Base-by-base conservation (phyloP, 306 rosid species). In the Adenanthera pavonina region DNA sequence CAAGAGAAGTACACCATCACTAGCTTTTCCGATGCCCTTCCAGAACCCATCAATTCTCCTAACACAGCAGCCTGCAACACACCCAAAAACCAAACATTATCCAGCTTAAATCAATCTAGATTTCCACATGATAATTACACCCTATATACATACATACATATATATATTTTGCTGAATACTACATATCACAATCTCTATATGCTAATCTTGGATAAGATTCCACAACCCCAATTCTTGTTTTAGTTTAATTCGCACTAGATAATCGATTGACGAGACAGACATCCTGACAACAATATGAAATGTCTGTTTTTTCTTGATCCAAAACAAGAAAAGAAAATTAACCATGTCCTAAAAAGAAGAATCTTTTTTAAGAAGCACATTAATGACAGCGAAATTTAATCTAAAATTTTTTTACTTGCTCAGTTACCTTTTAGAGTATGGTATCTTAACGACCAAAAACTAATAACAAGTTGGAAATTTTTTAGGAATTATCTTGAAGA, bases 271-370 rank as follows among this genome's bases (percentile, higher is more conserved):
- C 17, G 44, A 65, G 14, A 38, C 12, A 15, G 25, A 25, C 70
- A 15, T 6, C 30, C 41, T 36, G 70, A 65, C 47, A 38, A 35
- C 13, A 36, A 65, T 35, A 70, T 30, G 60, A 74, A 59, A 74
- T 78, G 13, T 34, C 69, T 48, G 33, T 51, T 81, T 74, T 38
- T 17, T 66, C 30, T 38, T 6, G 20, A 13, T 69, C 78, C 68
- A 30, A 52, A 78, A 53, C 19, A 53, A n/a, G 44, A 38, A 75
- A 52, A 14, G 1, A 15, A 64, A 34, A 48, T 11, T 14, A 62
- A 16, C 14, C 40, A 6, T 34, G 41, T 34, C 8, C 69, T 20
- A 6, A 15, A n/a, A 7, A n/a, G 3, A 2, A 5, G 2, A 53
- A 6, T 8, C 1, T 54, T n/a, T 54, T 8, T n/a, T 19, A 9